A percentile compares a stretch with the other conserved stretches of the same genome.
These are phyloP conservation scores for Diaporthe ilicicola DNA, from an alignment of 2,329 filamentous ascomycete genomes.

Conservation along the genomic window DNA sequence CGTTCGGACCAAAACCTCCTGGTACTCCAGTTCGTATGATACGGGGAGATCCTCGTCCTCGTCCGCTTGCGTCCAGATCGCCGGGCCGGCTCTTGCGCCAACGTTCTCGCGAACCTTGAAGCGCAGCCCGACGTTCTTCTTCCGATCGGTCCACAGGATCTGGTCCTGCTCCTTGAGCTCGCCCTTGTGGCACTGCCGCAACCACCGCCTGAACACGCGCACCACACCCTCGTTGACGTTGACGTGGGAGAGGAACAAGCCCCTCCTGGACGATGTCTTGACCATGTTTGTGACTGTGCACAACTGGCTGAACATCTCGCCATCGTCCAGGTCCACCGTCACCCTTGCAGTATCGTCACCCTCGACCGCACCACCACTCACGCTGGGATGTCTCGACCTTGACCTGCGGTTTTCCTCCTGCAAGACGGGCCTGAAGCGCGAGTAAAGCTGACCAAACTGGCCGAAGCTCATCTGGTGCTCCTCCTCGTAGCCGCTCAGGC, in stretches of 20 bases:
- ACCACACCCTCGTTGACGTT: constrained; percentile 74
- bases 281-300: constrained; percentile 74
- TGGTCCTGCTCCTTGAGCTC: constrained; percentile 37
- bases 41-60: constrained; percentile 71
- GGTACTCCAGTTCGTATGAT: constrained; percentile 74
- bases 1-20: constrained; percentile 74
- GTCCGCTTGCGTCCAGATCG: constrained; percentile 28
- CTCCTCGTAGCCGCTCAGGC: constrained; percentile 54
- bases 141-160: constrained; percentile 75
- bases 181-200: constrained; percentile 62
- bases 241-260: constrained; percentile 70
- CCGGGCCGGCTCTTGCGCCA: constrained; percentile 52
- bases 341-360: constrained; percentile 61
- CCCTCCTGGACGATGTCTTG: constrained; percentile 67
- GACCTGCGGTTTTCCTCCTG: constrained; percentile 59
- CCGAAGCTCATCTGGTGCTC: constrained; percentile 40
- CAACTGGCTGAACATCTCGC: constrained; percentile 79
- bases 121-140: constrained; percentile 71
- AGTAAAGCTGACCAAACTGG: constrained; percentile 68
- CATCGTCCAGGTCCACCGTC: constrained; percentile 70
- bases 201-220: constrained; percentile 77
- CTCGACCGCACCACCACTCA: constrained; percentile 27
- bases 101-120: constrained; percentile 70
- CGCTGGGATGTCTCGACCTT: constrained; percentile 46
- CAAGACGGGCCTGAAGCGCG: constrained; percentile 72